Evolutionary conservation across 2,329 filamentous ascomycete species (phyloP).

Genomic region (Neonectria magnoliae): DNA sequence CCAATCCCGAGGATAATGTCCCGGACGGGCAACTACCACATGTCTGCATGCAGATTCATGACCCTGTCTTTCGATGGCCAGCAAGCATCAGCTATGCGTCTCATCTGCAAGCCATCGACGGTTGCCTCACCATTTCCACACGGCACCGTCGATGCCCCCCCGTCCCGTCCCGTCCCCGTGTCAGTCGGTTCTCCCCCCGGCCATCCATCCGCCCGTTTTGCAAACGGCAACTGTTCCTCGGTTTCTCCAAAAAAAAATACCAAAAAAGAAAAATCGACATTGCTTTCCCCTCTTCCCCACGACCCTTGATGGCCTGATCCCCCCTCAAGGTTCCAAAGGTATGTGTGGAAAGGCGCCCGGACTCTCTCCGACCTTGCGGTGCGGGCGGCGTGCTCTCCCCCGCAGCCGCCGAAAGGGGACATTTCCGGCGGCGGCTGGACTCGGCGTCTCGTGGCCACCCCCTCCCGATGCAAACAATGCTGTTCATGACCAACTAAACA

Average conservation of each 20-base stretch:
- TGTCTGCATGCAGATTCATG: not conserved
- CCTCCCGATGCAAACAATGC: not conserved
- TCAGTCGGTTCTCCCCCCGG: not conserved
- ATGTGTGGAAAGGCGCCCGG: slow-evolving; percentile 17
- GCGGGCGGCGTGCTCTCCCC: not conserved
- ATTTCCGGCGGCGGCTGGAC: slow-evolving; percentile 28
- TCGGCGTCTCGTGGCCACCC: not conserved
- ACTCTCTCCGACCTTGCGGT: slow-evolving; percentile 11
- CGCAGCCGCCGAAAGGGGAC: slow-evolving; percentile 25
- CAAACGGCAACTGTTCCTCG: slow-evolving; percentile 19
- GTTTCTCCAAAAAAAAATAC: slow-evolving; percentile 24
- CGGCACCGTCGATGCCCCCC: not conserved
- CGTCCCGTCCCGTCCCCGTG: not conserved
- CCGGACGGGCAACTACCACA: not conserved
- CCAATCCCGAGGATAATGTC: not conserved
- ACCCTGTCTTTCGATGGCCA: slow-evolving; percentile 1
- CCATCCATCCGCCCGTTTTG: slow-evolving; percentile 8
- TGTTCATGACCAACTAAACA: slow-evolving; percentile 12
- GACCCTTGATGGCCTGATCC: slow-evolving; percentile 5
- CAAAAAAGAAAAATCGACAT: not conserved
- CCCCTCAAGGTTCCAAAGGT: slow-evolving; percentile 14
- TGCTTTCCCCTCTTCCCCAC: not conserved
- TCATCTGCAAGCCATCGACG: slow-evolving; percentile 33
- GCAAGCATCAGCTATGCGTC: slow-evolving; percentile 25
- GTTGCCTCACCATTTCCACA: slow-evolving; percentile 7